Base-by-base conservation (phyloP, 2,329 filamentous ascomycete genomes). In the Sphaerulina musiva region DNA sequence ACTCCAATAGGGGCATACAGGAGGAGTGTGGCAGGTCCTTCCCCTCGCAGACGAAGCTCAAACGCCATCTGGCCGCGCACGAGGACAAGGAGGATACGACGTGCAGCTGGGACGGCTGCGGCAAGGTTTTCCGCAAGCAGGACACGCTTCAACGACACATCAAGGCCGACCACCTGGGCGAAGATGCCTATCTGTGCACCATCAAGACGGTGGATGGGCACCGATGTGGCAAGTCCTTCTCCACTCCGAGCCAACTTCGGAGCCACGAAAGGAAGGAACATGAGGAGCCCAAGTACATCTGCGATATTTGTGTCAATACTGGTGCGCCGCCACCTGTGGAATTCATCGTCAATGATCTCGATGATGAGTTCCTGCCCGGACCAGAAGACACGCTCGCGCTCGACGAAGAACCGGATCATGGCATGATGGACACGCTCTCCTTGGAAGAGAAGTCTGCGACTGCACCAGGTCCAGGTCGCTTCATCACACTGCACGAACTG, bases 51-150 rank as follows among this genome's bases (percentile, higher is more conserved):
- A 89, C 87, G 8, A 79, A 88, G 44, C 78, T 96, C 14, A 81
- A 85, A 55, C 80, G 88, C 38, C 91, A 96, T 68, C 76, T 85
- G 47, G 80, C 83, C n/a, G 83, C 87, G 1, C 91, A 96, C 69
- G 80, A 86, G 65, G 86, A 85, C 50, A 81, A 85, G 61, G 85
- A 93, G 67, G 62, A 68, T 40, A 65, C 62, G n/a, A 65, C 55
- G 7, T 69, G 67, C 42, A 56, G 51, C n/a, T 64, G 65, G 63
- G 77, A 82, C 9, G 86, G 78, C 2, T 96, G 92, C 68, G 83
- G 78, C 46, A 93, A 93, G 75, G 83, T 82, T 17, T 97, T 96
- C 70, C 82, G 92, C 57, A 96, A 95, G 71, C 86, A 89, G 68
- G 84, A 89, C 60, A 95, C 90, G 0, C 78, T 96, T 12, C 83